Conservation (phyloP, 345 rosid genomes). For the Salix purpurea region DNA sequence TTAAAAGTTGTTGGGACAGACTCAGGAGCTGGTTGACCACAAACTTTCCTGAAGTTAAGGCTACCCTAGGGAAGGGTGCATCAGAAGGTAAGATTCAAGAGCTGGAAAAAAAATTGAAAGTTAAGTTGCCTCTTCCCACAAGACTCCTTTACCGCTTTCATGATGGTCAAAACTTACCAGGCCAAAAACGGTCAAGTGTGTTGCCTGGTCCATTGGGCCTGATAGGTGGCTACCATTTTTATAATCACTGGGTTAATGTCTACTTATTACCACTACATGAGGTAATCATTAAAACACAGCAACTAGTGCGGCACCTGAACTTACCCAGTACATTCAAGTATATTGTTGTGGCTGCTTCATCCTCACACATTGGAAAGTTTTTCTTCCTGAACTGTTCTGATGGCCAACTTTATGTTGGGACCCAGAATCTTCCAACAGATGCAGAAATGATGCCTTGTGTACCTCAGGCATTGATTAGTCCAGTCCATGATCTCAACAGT, state of each 20-base stretch:
- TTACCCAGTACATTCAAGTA: constrained; percentile 25
- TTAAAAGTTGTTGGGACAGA: constrained; percentile 69
- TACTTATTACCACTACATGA: constrained; percentile 50
- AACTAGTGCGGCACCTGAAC: constrained; percentile 17
- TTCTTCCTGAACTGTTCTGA: constrained; percentile 72
- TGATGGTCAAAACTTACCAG: constrained; percentile 58
- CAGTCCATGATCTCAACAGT: constrained; percentile 39
- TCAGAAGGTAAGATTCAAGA: constrained; percentile 58
- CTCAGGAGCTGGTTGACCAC: constrained; percentile 52
- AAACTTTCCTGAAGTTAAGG: constrained; percentile 68
- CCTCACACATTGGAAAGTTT: constrained; percentile 28
- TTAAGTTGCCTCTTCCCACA: constrained; percentile 71
- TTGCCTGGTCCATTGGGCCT: constrained; percentile 38
- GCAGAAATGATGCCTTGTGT: constrained; percentile 82
- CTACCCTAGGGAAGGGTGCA: constrained; percentile 70
- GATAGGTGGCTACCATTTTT: constrained; percentile 73
- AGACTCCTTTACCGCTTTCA: constrained; percentile 76
- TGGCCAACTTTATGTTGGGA: constrained; percentile 73
- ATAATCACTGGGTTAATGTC: constrained; percentile 57
- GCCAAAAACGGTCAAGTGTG: not conserved
- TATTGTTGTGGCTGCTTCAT: constrained; percentile 60
- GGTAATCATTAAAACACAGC: constrained; percentile 43
- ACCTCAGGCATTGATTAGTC: constrained; percentile 49
- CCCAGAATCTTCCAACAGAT: constrained; percentile 30
- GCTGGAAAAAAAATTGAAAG: constrained; percentile 44